These are phyloP conservation scores for Cercospora sesami DNA, from an alignment of 2,329 filamentous ascomycete species.

Conservation along the genomic window DNA sequence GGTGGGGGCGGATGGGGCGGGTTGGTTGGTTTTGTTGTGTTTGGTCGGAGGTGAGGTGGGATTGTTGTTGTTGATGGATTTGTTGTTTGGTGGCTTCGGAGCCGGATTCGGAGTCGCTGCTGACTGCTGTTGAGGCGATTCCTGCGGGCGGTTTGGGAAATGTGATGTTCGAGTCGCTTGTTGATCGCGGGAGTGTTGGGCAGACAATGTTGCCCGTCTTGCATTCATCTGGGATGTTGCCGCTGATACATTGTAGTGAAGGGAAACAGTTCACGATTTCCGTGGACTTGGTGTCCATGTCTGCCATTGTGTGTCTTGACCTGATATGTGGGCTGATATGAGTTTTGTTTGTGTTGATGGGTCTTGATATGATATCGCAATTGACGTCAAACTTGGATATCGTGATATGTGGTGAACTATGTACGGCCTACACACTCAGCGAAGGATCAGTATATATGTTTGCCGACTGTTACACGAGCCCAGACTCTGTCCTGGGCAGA, in stretches of 20 bases:
- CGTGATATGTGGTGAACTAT: slow-evolving; percentile 19
- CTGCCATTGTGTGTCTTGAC: slow-evolving; percentile 5
- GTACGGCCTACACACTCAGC: slow-evolving; percentile 8
- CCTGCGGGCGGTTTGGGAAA: slow-evolving; percentile 20
- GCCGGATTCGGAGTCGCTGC: slow-evolving; percentile 26
- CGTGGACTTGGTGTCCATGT: slow-evolving; percentile 16
- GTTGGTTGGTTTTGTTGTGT: slow-evolving; percentile 1
- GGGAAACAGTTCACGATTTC: slow-evolving; percentile 28
- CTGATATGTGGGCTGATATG: background rate
- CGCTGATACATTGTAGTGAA: slow-evolving; percentile 26
- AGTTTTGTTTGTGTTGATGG: background rate
- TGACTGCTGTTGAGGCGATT: slow-evolving; percentile 20
- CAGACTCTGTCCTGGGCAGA: slow-evolving; percentile 5
- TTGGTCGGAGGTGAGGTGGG: background rate
- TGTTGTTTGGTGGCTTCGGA: slow-evolving; percentile 16
- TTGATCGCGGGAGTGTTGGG: slow-evolving; percentile 20
- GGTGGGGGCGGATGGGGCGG: slow-evolving; percentile 25
- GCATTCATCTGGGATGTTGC: slow-evolving; percentile 27
- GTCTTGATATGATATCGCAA: background rate
- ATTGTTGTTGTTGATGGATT: background rate
- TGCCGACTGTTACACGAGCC: slow-evolving; percentile 15
- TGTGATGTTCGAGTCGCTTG: slow-evolving; percentile 13
- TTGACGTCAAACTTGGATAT: background rate
- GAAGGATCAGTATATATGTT: slow-evolving; percentile 23
- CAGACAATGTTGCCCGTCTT: slow-evolving; percentile 26